Conservation (phyloP, 2,329 filamentous ascomycete genomes). For the Aspergillus clavatus region DNA sequence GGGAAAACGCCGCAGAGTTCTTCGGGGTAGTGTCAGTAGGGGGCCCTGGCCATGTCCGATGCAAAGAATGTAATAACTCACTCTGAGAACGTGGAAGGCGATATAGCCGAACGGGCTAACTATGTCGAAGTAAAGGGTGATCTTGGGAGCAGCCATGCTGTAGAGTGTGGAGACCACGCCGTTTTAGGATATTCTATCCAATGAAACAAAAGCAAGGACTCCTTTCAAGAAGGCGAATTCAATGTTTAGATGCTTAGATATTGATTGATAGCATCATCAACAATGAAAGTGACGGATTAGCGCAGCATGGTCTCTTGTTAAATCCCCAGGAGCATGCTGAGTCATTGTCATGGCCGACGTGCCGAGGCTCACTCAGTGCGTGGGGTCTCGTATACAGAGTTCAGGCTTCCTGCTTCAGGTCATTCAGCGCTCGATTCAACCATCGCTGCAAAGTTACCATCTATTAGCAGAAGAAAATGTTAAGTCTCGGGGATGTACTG, state of each 20-base stretch:
- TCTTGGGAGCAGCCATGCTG: conserved; percentile 45
- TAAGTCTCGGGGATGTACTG: too few relatives aligned
- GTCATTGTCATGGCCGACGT: not conserved
- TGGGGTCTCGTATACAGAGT: not conserved
- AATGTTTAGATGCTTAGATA: not conserved
- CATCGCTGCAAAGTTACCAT: too few relatives aligned
- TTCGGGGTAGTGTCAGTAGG: conserved; percentile 22
- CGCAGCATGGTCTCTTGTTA: not conserved
- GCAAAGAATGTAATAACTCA: conserved; percentile 26
- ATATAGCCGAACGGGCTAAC: conserved; percentile 59
- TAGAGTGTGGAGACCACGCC: not conserved
- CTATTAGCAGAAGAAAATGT: too few relatives aligned
- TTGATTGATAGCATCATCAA: too few relatives aligned
- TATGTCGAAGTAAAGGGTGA: conserved; percentile 56
- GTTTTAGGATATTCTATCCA: not conserved
- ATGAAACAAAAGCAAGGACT: too few relatives aligned
- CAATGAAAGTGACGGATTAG: not conserved
- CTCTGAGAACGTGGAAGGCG: conserved; percentile 53
- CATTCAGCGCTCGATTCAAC: too few relatives aligned
- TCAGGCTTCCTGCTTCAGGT: not conserved
- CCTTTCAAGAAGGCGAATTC: not conserved
- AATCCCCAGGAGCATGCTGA: not conserved
- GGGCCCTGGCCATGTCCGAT: conserved; percentile 2
- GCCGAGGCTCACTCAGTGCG: not conserved
- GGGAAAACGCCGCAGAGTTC: conserved; percentile 53